Percentiles rank a stretch among this genome's conserved stretches.
Evolutionary conservation across 257 asterid species (phyloP).

Genomic region (Solanum lycopersicoides): DNA sequence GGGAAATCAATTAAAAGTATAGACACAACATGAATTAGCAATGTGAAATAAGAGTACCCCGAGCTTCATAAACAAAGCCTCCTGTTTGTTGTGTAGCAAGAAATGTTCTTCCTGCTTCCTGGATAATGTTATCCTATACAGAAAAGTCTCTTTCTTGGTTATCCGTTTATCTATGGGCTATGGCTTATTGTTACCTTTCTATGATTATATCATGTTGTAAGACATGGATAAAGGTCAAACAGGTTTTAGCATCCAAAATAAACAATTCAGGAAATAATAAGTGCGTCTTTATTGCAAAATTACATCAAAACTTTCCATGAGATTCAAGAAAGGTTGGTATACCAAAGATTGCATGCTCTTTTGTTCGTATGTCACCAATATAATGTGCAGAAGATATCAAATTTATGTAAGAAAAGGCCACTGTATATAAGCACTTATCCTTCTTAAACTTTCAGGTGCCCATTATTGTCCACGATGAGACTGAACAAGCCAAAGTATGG

Average conservation of each 20-base stretch:
- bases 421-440: background rate
- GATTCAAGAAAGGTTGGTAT: background rate
- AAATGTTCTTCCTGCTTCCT: background rate
- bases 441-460: slow-evolving; percentile 54
- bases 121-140: background rate
- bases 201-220: background rate
- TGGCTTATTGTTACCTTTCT: background rate
- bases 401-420: background rate
- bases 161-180: background rate
- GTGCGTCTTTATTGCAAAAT: background rate
- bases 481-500: slow-evolving; percentile 65
- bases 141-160: background rate
- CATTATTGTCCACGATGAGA: slow-evolving; percentile 53
- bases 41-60: background rate
- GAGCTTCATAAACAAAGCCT: background rate
- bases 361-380: background rate
- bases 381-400: background rate
- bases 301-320: background rate
- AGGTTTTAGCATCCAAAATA: background rate
- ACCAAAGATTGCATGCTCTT: background rate
- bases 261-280: background rate
- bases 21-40: background rate
- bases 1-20: background rate
- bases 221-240: background rate
- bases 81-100: background rate